Evolutionary conservation across 164 flowering plant genomes (phyloP).

Genomic region (Vitis cinerea): DNA sequence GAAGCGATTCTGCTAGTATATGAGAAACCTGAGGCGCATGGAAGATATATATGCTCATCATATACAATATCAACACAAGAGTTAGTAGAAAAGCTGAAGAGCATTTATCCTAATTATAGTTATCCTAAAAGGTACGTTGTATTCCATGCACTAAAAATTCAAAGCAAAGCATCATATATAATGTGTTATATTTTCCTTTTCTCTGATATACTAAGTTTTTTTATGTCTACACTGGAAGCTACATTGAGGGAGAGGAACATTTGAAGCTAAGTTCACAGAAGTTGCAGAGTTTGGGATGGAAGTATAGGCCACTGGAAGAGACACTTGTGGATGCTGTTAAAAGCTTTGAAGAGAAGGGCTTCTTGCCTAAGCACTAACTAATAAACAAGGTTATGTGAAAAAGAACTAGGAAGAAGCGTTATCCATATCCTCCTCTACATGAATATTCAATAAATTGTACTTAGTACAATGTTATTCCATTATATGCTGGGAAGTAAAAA

Average conservation of each 20-base stretch:
- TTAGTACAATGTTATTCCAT: no score
- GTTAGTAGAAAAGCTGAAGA: constrained; percentile 26
- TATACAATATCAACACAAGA: constrained; percentile 3
- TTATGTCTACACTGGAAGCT: background rate
- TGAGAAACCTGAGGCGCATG: constrained; percentile 31
- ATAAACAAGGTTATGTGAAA: no score
- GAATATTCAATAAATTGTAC: no score
- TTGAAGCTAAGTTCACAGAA: constrained; percentile 18
- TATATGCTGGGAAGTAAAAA: no score
- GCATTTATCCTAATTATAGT: constrained; percentile 27
- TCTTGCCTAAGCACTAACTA: constrained; percentile 11
- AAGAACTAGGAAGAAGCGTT: no score
- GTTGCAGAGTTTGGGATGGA: constrained; percentile 36
- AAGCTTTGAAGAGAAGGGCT: constrained; percentile 18
- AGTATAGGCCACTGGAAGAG: constrained; percentile 37
- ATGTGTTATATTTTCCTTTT: no score
- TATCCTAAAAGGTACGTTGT: constrained; percentile 20
- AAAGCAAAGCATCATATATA: no score
- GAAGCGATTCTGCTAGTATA: constrained; percentile 28
- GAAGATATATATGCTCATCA: constrained; percentile 31
- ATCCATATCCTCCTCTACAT: no score
- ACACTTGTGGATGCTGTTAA: constrained; percentile 29
- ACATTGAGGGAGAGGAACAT: background rate
- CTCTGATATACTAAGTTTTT: no score
- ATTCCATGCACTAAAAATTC: background rate